These are phyloP conservation scores for Rehmannia glutinosa DNA, from an alignment of 257 asterid genomes.

Conservation along the genomic window DNA sequence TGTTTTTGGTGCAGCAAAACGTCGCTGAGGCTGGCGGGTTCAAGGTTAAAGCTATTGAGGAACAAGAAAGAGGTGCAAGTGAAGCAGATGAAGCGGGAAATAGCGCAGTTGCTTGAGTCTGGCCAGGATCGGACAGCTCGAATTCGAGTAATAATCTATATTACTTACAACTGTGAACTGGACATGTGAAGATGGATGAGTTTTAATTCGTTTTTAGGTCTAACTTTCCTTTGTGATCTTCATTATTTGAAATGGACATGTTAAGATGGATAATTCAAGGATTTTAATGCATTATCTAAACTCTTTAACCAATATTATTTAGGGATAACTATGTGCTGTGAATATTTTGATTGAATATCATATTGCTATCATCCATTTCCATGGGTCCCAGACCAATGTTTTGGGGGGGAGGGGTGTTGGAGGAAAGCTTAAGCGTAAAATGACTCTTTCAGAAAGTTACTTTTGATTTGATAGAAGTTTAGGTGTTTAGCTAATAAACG, in stretches of 20 bases:
- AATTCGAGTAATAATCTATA: constrained; percentile 54
- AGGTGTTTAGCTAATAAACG: not conserved
- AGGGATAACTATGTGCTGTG: constrained; percentile 3
- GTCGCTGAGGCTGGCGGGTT: constrained; percentile 60
- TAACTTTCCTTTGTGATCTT: constrained; percentile 3
- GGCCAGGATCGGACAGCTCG: constrained; percentile 79
- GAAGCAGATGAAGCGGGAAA: constrained; percentile 77
- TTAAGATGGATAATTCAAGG: not conserved
- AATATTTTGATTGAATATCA: not conserved
- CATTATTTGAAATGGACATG: not conserved
- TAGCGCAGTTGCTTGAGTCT: constrained; percentile 72
- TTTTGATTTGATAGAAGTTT: not conserved
- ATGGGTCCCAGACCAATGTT: not conserved
- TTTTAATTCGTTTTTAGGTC: not conserved
- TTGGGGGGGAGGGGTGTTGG: not conserved
- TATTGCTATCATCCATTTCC: not conserved
- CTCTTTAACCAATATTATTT: not conserved
- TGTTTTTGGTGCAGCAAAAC: constrained; percentile 64
- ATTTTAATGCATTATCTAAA: constrained; percentile 5
- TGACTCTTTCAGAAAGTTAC: not conserved
- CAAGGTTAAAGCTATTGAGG: constrained; percentile 76
- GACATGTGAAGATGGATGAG: not conserved
- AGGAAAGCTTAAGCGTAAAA: not conserved
- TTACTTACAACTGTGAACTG: not conserved
- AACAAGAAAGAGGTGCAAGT: constrained; percentile 80